phyloP scores from a whole-genome alignment of 805 yeast species.

The Hanseniaspora thailandica region DNA sequence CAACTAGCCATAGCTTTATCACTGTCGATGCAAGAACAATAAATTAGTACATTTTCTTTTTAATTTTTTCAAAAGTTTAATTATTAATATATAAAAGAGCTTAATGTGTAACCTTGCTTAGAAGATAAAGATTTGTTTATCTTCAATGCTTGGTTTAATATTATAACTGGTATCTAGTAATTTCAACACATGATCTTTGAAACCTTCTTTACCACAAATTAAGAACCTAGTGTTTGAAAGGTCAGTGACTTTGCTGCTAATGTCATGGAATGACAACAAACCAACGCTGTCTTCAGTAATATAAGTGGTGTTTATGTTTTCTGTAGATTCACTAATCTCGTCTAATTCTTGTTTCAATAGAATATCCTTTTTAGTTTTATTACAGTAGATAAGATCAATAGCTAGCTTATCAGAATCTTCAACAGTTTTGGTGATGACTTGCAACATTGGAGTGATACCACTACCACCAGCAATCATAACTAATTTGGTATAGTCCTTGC shows the following conservation, averaged over 20 bases:
- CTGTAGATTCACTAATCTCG: conserved; percentile 51
- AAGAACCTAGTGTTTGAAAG: conserved; percentile 41
- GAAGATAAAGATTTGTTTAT: conserved; percentile 49
- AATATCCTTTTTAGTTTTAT: conserved; percentile 67
- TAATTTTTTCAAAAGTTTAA: not conserved
- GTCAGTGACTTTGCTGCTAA: conserved; percentile 14
- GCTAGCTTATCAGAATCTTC: conserved; percentile 53
- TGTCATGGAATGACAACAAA: not conserved
- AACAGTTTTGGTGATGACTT: conserved; percentile 58
- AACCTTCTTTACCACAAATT: conserved; percentile 64
- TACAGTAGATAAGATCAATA: conserved; percentile 55
- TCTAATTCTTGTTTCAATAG: conserved; percentile 61
- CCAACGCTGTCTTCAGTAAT: conserved; percentile 23
- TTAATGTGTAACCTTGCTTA: conserved; percentile 19
- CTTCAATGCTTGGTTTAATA: conserved; percentile 34
- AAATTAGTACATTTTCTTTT: conserved; percentile 1
- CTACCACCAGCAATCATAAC: conserved; percentile 76
- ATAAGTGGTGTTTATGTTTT: conserved; percentile 50
- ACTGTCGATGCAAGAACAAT: conserved; percentile 26
- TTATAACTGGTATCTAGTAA: conserved; percentile 47
- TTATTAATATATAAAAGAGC: not conserved
- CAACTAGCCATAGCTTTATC: conserved; percentile 27
- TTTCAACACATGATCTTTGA: conserved; percentile 48
- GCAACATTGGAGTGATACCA: conserved; percentile 82
- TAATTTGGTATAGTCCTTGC: conserved; percentile 49